These are phyloP conservation scores for Sphaerulina vaccinii DNA, from an alignment of 2,329 filamentous ascomycete species.

Conservation along the genomic window DNA sequence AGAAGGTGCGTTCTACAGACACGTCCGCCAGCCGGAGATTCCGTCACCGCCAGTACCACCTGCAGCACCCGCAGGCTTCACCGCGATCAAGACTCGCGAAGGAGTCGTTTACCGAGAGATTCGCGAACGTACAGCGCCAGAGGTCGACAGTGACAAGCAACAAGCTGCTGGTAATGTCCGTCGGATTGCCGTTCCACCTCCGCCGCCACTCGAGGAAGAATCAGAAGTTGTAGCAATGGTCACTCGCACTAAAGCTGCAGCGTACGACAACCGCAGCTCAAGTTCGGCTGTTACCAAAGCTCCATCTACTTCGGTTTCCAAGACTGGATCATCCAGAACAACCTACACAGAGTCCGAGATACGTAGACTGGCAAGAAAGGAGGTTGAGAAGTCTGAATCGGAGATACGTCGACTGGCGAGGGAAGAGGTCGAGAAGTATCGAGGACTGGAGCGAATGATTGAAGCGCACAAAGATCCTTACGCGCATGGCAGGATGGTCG, in stretches of 20 bases:
- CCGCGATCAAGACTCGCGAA: background rate
- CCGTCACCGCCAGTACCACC: background rate
- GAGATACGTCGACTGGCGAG: constrained; percentile 36
- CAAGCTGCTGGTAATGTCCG: background rate
- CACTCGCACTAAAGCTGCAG: background rate
- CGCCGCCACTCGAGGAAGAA: constrained; percentile 5
- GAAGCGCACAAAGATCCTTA: constrained; percentile 34
- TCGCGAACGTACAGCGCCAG: background rate
- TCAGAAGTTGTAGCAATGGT: background rate
- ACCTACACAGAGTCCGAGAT: constrained; percentile 26
- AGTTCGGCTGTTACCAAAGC: background rate
- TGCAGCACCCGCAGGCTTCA: background rate
- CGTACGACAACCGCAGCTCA: background rate
- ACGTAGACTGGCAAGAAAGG: constrained; percentile 36
- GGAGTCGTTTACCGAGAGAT: background rate
- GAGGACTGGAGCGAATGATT: constrained; percentile 36
- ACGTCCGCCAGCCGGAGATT: constrained; percentile 15
- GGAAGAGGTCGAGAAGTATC: constrained; percentile 37
- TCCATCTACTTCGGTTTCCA: background rate
- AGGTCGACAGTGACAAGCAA: background rate
- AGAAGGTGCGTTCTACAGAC: constrained; percentile 14
- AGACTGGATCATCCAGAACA: background rate
- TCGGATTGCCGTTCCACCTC: constrained; percentile 13
- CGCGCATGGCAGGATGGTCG: constrained; percentile 33
- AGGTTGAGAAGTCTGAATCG: constrained; percentile 37